phyloP scores from a whole-genome alignment of 768 basidiomycete genomes.

The Phlegmacium glaucopus region DNA sequence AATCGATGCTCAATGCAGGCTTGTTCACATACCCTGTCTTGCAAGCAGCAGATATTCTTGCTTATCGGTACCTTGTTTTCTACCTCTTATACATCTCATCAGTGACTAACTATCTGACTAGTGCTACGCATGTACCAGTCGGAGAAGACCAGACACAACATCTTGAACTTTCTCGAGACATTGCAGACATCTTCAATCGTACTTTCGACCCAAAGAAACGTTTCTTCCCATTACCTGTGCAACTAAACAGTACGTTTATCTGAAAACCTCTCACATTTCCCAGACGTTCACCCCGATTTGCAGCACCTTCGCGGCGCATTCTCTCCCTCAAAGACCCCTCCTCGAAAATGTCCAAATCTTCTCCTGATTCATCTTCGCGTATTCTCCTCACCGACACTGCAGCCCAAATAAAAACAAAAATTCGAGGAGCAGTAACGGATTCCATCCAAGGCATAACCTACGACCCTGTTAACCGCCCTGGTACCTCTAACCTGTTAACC shows the following conservation, averaged over 20 bases:
- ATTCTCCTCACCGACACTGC: slow-evolving; percentile 81
- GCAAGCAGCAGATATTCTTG: slow-evolving; percentile 89
- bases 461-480: slow-evolving; percentile 78
- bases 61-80: slow-evolving; percentile 60
- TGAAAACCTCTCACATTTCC: neutral
- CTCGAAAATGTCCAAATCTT: slow-evolving; percentile 95
- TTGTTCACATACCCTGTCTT: slow-evolving; percentile 91
- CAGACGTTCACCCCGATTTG: neutral
- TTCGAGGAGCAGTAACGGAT: slow-evolving; percentile 84
- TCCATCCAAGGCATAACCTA: slow-evolving; percentile 72
- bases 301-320: slow-evolving; percentile 79
- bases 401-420: slow-evolving; percentile 59
- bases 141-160: slow-evolving; percentile 97
- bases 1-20: slow-evolving; percentile 78
- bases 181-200: slow-evolving; percentile 81
- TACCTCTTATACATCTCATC: neutral
- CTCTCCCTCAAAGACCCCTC: slow-evolving; percentile 83
- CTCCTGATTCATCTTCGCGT: slow-evolving; percentile 72
- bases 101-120: slow-evolving; percentile 21
- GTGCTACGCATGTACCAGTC: slow-evolving; percentile 91
- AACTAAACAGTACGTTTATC: slow-evolving; percentile 64
- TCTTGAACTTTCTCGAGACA: slow-evolving; percentile 81
- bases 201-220: slow-evolving; percentile 45
- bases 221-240: slow-evolving; percentile 71
- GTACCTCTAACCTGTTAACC: slow-evolving; percentile 74